Base-by-base conservation (phyloP, 257 asterid species). In the Henckelia pumila region DNA sequence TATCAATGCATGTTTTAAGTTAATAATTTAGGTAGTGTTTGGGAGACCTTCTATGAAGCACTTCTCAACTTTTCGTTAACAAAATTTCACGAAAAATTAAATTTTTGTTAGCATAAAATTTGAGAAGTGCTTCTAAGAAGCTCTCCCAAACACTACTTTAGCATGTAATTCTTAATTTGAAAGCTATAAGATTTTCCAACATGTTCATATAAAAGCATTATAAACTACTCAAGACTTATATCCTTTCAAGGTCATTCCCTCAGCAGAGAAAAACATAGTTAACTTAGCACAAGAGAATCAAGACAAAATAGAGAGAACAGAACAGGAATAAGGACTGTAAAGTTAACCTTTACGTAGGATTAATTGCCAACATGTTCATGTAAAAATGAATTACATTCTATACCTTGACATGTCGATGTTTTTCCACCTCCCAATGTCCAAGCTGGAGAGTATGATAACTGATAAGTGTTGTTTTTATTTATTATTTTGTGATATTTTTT, bases 401-500 rank as follows among this genome's bases (percentile, higher is more conserved):
- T 80, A 93, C 99, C 97, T 82, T 29, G 95, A 86, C 91, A 90
- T 78, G 76, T 90, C 96, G 44, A 93, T 79, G 67, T 72, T 81
- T 56, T 67, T 84, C 96, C 96, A 93, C 52, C 83, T 86, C 81
- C 87, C 92, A 63, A 93, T 90, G 75, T 90, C 99, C 88, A 93
- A 77, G 87, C 99, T 84, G 73, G 97, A 93, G 74, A 93, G 97
- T 69, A 93, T 69, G n/a, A n/a, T n/a, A n/a, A n/a, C n/a, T n/a
- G n/a, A n/a, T n/a, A n/a, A n/a, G n/a, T n/a, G n/a, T n/a, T n/a
- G n/a, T n/a, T n/a, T n/a, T n/a, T n/a, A n/a, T n/a, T n/a, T n/a
- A n/a, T n/a, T n/a, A n/a, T n/a, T n/a, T n/a, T n/a, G n/a, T n/a
- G n/a, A n/a, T n/a, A n/a, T n/a, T n/a, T n/a, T n/a, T n/a, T n/a